Conservation (phyloP, 1,284 basidiomycete genomes). For the Retiboletus flavoniger region DNA sequence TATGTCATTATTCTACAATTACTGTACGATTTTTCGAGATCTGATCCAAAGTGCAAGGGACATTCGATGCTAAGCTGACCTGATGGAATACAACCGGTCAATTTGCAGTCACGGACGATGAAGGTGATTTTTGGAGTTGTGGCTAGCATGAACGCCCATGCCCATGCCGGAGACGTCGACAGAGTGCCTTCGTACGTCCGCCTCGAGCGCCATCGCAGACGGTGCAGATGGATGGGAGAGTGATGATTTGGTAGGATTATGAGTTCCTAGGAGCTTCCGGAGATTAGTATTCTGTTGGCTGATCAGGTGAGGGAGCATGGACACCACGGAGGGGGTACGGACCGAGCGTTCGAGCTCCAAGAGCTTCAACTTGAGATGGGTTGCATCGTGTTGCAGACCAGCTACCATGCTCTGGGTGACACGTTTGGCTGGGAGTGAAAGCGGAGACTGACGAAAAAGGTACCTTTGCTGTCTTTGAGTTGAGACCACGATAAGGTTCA, state of each 20-base stretch:
- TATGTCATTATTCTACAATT: conserved; percentile 25
- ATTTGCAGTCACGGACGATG: conserved; percentile 11
- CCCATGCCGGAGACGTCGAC: conserved; percentile 34
- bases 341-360: conserved; percentile 68
- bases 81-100: background rate
- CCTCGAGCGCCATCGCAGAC: conserved; percentile 30
- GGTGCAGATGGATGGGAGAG: conserved; percentile 29
- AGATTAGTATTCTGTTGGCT: conserved; percentile 31
- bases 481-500: conserved; percentile 58
- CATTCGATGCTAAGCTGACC: background rate
- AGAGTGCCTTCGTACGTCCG: conserved; percentile 34
- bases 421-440: background rate
- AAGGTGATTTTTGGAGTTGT: conserved; percentile 7
- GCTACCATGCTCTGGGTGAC: conserved; percentile 63
- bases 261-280: conserved; percentile 31
- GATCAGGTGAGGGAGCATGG: background rate
- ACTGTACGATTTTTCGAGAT: conserved; percentile 11
- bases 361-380: conserved; percentile 55
- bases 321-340: background rate
- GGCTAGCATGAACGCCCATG: conserved; percentile 24
- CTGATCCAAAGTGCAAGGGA: background rate
- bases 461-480: conserved; percentile 73
- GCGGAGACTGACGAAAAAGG: background rate
- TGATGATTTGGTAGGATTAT: conserved; percentile 21
- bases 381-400: conserved; percentile 62